These are phyloP conservation scores for Paramecium octaurelia DNA, from an alignment of 73 alveolate genomes.

Conservation along the genomic window DNA sequence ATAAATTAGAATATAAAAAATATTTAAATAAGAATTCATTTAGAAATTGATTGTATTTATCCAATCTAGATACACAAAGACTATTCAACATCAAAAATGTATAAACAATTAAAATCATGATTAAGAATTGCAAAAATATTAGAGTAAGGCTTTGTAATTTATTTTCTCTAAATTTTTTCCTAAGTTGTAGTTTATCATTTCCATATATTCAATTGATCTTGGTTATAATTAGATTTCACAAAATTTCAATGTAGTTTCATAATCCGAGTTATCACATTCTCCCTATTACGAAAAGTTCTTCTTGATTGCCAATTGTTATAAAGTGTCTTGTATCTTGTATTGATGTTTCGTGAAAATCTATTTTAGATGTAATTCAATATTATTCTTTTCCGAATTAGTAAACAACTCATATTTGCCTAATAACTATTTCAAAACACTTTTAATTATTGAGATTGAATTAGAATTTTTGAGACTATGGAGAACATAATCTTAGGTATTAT, in stretches of 20 bases:
- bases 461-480: background rate
- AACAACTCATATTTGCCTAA: constrained; percentile 30
- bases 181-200: background rate
- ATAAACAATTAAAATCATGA: background rate
- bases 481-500: constrained; percentile 34
- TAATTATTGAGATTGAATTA: constrained; percentile 8
- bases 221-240: background rate
- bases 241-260: background rate
- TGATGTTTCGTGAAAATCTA: background rate
- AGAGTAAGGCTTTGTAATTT: background rate
- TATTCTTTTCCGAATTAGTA: background rate
- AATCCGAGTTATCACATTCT: background rate
- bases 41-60: background rate
- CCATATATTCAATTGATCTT: background rate
- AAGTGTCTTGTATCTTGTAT: background rate
- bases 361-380: background rate
- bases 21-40: no score
- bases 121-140: background rate
- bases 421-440: constrained; percentile 33
- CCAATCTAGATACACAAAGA: background rate
- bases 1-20: no score
- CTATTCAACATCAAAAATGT: background rate
- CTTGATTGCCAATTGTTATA: background rate
- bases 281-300: background rate
- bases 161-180: background rate